Base-by-base conservation (phyloP, 1,284 basidiomycete species). In the Fomes fomentarius region DNA sequence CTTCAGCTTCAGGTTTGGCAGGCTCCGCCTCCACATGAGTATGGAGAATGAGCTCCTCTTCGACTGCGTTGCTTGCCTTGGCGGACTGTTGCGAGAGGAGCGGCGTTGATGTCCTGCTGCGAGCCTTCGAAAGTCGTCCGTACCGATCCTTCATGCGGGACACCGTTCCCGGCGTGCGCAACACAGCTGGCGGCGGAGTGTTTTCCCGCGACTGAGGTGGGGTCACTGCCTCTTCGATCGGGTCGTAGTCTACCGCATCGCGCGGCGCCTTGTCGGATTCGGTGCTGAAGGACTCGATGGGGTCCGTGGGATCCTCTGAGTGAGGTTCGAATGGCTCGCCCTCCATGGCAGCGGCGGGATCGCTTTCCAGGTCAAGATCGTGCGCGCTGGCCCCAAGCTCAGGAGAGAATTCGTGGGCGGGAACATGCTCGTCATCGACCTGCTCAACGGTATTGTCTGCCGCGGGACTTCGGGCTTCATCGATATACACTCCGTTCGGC, bases 91-190 rank as follows among this genome's bases (percentile, higher is more conserved):
- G 28, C 12, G 58, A 56, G 11, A 57, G 33, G 28, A 42, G 49
- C 6, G 53, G 19, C 8, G 45, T 28, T 15, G 24, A 34, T 25
- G 40, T 26, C 28, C 37, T 22, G 10, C 19, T n/a, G 8, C 39
- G 52, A 33, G 54, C 46, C 15, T 50, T 50, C 10, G 59, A 60
- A 21, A 69, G 56, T 39, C 62, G 63, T 2, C 74, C 76, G 26
- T 67, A 49, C 14, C 74, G 67, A 38, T 70, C 66, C 65, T 71
- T 76, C 67, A 77, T 74, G 48, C 70, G 70, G 48, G 67, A 68
- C 19, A 66, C 59, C 9, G 70, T 63, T 12, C 72, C 66, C 6
- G 67, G 63, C 12, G 66, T 66, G 30, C 69, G 64, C 0, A 60
- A 61, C 7, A 58, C 48, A 8, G 63, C 58, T 21, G 66, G 60